Evolutionary conservation across 139 green algal species (phyloP).

Genomic region (Coelastrella sp.): DNA sequence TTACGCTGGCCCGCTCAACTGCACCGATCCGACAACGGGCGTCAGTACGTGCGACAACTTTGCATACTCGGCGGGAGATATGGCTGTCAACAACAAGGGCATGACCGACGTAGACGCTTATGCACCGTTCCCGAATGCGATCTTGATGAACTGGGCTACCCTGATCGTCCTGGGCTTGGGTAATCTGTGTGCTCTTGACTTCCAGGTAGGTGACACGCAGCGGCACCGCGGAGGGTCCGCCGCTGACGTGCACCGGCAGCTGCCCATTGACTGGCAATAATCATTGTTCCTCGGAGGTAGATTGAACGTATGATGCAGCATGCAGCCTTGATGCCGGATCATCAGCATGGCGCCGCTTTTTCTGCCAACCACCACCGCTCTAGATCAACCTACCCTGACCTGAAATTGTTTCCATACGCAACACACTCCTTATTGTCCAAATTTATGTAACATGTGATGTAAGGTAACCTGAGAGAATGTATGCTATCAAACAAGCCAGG

Average conservation of each 20-base stretch:
- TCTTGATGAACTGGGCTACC: conserved; percentile 57
- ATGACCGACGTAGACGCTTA: conserved; percentile 55
- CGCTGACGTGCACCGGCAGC: background rate
- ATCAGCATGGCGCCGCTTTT: too few species aligned
- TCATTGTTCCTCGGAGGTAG: too few species aligned
- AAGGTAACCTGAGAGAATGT: too few species aligned
- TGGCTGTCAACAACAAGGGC: conserved; percentile 34
- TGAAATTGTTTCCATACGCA: too few species aligned
- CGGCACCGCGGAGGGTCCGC: background rate
- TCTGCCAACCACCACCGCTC: too few species aligned
- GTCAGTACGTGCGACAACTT: conserved; percentile 60
- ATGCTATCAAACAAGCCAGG: too few species aligned
- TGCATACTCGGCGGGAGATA: conserved; percentile 56
- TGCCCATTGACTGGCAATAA: background rate
- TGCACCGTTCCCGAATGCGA: conserved; percentile 57
- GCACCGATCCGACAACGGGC: conserved; percentile 15
- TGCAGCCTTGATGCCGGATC: too few species aligned
- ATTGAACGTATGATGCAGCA: too few species aligned
- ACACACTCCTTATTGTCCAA: too few species aligned
- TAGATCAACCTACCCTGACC: too few species aligned
- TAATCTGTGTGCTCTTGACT: conserved; percentile 65
- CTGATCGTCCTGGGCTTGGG: conserved; percentile 60
- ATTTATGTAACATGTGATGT: too few species aligned
- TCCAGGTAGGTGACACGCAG: conserved; percentile 37
- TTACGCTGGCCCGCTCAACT: conserved; percentile 39